phyloP scores from a whole-genome alignment of 345 rosid species.

The Gossypium bickii region DNA sequence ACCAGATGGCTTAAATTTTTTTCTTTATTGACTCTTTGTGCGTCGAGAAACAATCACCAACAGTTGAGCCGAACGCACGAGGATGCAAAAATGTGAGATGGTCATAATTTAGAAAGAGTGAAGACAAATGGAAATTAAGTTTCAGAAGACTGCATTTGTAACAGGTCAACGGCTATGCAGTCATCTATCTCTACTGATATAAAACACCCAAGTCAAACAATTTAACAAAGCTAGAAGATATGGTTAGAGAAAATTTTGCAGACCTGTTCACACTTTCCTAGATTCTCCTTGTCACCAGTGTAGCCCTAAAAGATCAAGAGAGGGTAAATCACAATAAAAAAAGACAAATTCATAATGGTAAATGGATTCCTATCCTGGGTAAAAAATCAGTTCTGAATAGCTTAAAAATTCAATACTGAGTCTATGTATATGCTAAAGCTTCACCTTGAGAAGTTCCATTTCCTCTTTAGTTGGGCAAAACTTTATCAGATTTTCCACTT shows the following conservation, averaged over 20 bases:
- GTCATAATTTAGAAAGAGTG: background rate
- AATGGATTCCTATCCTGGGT: background rate
- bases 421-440: constrained; percentile 22
- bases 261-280: constrained; percentile 99
- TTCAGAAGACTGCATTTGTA: background rate
- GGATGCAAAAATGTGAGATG: background rate
- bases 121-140: background rate
- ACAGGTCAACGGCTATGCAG: background rate
- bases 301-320: constrained; percentile 45
- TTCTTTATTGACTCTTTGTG: background rate
- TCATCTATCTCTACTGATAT: background rate
- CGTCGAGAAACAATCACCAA: background rate
- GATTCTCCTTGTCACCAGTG: constrained; percentile 69
- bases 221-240: constrained; percentile 12
- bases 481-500: constrained; percentile 95
- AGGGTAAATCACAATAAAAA: constrained; percentile 11
- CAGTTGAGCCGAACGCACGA: background rate
- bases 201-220: constrained; percentile 2
- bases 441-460: constrained; percentile 97
- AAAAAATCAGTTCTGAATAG: constrained; percentile 13
- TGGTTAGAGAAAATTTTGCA: constrained; percentile 17
- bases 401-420: constrained; percentile 9
- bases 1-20: background rate
- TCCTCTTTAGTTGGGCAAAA: constrained; percentile 99
- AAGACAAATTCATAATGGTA: constrained; percentile 2